Evolutionary conservation across 176 grass and related monocot genomes (phyloP).

Genomic region (Carex littledalei): DNA sequence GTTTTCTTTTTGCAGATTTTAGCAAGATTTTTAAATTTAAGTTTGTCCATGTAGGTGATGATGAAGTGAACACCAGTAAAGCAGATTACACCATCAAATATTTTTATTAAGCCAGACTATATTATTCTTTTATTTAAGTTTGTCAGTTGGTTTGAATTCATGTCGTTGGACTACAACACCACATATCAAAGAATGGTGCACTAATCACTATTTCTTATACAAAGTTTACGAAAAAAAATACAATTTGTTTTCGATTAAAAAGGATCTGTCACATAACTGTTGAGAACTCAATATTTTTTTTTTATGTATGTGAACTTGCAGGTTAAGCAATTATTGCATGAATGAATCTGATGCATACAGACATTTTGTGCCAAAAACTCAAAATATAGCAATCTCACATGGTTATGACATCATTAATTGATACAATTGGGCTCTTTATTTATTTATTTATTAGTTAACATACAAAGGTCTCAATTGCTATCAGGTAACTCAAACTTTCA

Average conservation of each 20-base stretch:
- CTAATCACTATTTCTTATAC: neutral
- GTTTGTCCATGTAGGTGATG: slow-evolving; percentile 45
- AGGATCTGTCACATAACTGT: neutral
- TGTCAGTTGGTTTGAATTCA: slow-evolving; percentile 23
- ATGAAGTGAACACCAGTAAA: slow-evolving; percentile 60
- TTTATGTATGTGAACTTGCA: slow-evolving; percentile 16
- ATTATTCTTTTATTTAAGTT: neutral
- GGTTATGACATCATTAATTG: slow-evolving; percentile 84
- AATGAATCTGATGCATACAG: slow-evolving; percentile 65
- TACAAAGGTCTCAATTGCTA: slow-evolving; percentile 5
- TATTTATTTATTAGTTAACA: neutral
- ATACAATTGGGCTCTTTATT: slow-evolving; percentile 21
- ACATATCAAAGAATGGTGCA: slow-evolving; percentile 54
- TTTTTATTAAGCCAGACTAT: neutral
- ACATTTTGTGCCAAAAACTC: slow-evolving; percentile 73
- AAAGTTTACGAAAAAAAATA: neutral
- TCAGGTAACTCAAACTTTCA: too few relatives aligned
- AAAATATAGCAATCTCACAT: slow-evolving; percentile 72
- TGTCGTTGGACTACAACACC: slow-evolving; percentile 66
- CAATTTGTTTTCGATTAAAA: neutral
- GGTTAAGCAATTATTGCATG: slow-evolving; percentile 60
- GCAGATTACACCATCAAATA: neutral
- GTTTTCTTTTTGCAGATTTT: slow-evolving; percentile 19
- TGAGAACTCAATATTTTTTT: neutral
- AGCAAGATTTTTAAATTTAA: slow-evolving; percentile 96